phyloP scores from a whole-genome alignment of 2,329 filamentous ascomycete genomes.

The Arthroderma sp. region DNA sequence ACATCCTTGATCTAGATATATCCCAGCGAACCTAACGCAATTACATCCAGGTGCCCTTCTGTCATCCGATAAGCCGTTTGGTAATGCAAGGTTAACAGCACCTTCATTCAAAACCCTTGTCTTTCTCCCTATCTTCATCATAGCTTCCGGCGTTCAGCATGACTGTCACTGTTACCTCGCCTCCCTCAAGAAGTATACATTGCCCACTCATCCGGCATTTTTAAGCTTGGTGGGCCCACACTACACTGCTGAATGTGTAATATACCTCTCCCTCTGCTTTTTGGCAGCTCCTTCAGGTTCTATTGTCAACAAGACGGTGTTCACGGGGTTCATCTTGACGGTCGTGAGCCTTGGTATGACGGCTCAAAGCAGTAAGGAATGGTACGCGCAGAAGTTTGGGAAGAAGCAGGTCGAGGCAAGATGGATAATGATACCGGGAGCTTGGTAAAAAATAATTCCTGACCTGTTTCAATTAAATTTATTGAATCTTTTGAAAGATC shows the following conservation, averaged over 20 bases:
- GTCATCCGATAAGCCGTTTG: constrained; percentile 6
- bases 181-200: constrained; percentile 64
- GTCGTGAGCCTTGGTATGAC: constrained; percentile 68
- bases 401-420: constrained; percentile 45
- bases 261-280: constrained; percentile 69
- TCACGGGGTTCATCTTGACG: constrained; percentile 60
- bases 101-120: constrained; percentile 41
- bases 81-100: constrained; percentile 25
- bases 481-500: too few relatives aligned
- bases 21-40: neutral
- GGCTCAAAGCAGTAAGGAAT: constrained; percentile 61
- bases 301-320: constrained; percentile 58
- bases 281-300: constrained; percentile 56
- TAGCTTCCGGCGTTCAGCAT: constrained; percentile 62
- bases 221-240: constrained; percentile 66
- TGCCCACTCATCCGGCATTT: constrained; percentile 65
- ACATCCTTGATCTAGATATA: neutral
- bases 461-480: neutral
- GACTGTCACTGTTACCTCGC: constrained; percentile 58
- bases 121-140: constrained; percentile 50
- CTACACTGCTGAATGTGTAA: constrained; percentile 74
- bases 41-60: constrained; percentile 5
- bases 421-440: constrained; percentile 63
- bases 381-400: constrained; percentile 70
- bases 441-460: constrained; percentile 1